Evolutionary conservation across 345 rosid species (phyloP).

Genomic region (Lepidium sativum): DNA sequence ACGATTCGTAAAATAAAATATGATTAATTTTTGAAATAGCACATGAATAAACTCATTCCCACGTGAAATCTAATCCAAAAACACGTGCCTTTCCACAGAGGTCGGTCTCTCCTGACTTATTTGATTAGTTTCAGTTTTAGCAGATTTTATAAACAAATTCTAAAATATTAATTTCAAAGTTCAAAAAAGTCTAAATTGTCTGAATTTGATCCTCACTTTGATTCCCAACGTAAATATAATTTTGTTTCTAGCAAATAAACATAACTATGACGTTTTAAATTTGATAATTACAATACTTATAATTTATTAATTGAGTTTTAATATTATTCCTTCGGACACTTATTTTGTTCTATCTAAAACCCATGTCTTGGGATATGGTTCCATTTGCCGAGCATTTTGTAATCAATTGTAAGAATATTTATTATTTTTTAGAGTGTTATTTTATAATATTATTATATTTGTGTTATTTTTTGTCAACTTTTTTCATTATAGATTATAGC

Average conservation of each 20-base stretch:
- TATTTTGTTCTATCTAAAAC: conserved; percentile 12
- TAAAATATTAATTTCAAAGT: background rate
- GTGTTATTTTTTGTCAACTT: too few species aligned
- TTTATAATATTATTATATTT: too few species aligned
- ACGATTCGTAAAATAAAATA: background rate
- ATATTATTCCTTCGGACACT: conserved; percentile 4
- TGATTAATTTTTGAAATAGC: conserved; percentile 11
- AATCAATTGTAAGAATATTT: too few species aligned
- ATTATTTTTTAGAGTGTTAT: too few species aligned
- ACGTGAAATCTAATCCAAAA: conserved; percentile 26
- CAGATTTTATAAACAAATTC: background rate
- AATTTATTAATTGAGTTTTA: background rate
- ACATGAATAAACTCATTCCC: conserved; percentile 30
- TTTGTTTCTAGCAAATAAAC: background rate
- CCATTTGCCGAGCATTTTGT: conserved; percentile 5
- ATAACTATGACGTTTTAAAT: conserved; percentile 4
- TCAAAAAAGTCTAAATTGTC: conserved; percentile 16
- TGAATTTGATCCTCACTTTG: conserved; percentile 20
- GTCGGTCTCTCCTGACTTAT: conserved; percentile 14
- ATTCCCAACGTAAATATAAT: conserved; percentile 1
- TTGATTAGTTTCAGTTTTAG: conserved; percentile 18
- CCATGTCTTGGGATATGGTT: conserved; percentile 23
- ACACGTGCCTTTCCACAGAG: conserved; percentile 29
- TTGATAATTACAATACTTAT: background rate
- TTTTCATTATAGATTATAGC: too few species aligned